Conservation (phyloP, 441 rosid genomes). For the Lagerstroemia fauriei region DNA sequence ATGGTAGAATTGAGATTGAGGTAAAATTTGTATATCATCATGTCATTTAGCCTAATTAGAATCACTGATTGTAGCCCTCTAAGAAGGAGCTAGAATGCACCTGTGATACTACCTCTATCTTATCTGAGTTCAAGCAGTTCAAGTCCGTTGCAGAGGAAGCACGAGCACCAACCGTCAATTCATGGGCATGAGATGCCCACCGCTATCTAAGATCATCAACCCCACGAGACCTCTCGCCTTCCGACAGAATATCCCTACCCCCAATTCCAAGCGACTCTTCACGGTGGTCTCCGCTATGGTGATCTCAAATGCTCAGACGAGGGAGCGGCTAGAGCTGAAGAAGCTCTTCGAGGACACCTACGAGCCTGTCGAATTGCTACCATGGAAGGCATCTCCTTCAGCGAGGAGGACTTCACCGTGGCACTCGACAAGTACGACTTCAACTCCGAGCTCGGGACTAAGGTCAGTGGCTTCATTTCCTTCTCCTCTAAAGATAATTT, state of each 20-base stretch:
- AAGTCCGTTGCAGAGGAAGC: neutral
- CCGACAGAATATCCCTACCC: slow-evolving; percentile 6
- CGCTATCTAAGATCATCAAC: too few species aligned
- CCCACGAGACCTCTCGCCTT: slow-evolving; percentile 32
- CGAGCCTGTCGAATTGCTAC: slow-evolving; percentile 72
- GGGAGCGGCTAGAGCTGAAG: slow-evolving; percentile 65
- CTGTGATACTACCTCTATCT: too few species aligned
- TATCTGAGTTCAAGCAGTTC: too few species aligned
- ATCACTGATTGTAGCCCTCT: too few species aligned
- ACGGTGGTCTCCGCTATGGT: slow-evolving; percentile 57
- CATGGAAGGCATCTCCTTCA: slow-evolving; percentile 71
- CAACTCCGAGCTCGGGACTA: slow-evolving; percentile 75
- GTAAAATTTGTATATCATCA: too few species aligned
- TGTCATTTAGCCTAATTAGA: too few species aligned
- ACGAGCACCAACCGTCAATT: slow-evolving; percentile 38
- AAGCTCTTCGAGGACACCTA: slow-evolving; percentile 80
- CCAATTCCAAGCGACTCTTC: slow-evolving; percentile 33
- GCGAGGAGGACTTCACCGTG: slow-evolving; percentile 59
- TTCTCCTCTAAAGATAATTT: too few species aligned
- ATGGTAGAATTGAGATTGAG: too few species aligned
- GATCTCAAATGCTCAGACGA: slow-evolving; percentile 69
- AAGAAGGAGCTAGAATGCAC: too few species aligned
- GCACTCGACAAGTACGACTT: slow-evolving; percentile 73
- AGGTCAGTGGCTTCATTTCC: slow-evolving; percentile 39
- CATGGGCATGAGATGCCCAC: slow-evolving; percentile 61